These are phyloP conservation scores for Pyrenochaeta sp. DNA, from an alignment of 2,329 filamentous ascomycete species.

Conservation along the genomic window DNA sequence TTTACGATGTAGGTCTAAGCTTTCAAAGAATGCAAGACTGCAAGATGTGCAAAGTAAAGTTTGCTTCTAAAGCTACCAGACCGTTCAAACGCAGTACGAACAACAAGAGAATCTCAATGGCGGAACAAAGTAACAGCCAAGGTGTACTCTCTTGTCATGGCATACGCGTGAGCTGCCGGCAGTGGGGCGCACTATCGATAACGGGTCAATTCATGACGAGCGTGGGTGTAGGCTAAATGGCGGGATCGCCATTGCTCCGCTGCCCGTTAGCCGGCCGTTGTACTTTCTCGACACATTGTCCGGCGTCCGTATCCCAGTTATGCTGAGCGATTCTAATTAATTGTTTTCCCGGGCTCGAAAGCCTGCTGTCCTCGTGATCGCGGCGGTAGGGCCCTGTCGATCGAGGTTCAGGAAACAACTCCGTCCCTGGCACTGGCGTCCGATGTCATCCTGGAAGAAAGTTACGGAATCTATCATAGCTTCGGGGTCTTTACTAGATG, in stretches of 20 bases:
- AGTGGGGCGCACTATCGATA: constrained; percentile 20
- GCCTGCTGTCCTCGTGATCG: constrained; percentile 1
- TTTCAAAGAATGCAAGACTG: no score
- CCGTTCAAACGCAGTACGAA: neutral
- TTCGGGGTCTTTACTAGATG: neutral
- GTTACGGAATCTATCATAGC: neutral
- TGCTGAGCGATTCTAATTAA: constrained; percentile 1
- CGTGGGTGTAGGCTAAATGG: constrained; percentile 13
- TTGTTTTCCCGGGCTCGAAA: neutral
- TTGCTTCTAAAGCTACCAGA: no score
- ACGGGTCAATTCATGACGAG: constrained; percentile 30
- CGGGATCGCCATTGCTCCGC: constrained; percentile 38
- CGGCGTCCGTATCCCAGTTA: constrained; percentile 3
- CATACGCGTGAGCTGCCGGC: constrained; percentile 1
- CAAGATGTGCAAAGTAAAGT: no score
- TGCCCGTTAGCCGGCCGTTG: constrained; percentile 22
- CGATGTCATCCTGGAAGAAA: neutral
- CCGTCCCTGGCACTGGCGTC: neutral
- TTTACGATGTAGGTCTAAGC: neutral
- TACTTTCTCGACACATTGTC: constrained; percentile 7
- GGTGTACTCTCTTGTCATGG: constrained; percentile 2
- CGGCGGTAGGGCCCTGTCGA: neutral
- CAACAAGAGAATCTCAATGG: constrained; percentile 1
- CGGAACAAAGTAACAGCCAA: constrained; percentile 3
- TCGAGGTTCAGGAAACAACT: constrained; percentile 7